phyloP scores from a whole-genome alignment of 2,329 filamentous ascomycete genomes.

The Gnomoniopsis sp. region DNA sequence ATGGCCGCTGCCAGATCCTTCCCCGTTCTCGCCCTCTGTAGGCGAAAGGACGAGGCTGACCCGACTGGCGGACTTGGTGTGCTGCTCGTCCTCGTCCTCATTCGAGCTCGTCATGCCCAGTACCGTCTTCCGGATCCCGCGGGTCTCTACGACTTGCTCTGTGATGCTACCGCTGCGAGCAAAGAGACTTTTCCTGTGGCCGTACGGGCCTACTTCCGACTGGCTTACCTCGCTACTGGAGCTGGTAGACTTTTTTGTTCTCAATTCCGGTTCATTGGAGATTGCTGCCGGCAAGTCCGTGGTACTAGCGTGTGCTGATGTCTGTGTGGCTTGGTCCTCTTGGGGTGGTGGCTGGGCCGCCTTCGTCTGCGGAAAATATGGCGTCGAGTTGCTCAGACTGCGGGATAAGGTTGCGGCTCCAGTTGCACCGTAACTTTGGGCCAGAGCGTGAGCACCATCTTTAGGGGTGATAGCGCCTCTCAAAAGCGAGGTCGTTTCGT shows the following conservation, averaged over 20 bases:
- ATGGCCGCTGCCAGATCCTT: conserved; percentile 6
- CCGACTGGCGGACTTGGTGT: conserved; percentile 11
- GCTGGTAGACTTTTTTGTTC: conserved; percentile 5
- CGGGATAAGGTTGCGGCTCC: conserved; percentile 16
- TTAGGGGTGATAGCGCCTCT: conserved; percentile 55
- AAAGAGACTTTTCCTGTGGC: conserved; percentile 24
- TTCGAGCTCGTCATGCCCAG: conserved; percentile 42
- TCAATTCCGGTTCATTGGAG: conserved; percentile 6
- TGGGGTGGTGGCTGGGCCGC: conserved; percentile 22
- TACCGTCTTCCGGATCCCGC: conserved; percentile 72
- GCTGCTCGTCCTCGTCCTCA: conserved; percentile 27
- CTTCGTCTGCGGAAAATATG: conserved; percentile 23
- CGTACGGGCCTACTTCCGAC: conserved; percentile 12
- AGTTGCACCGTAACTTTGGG: conserved; percentile 51
- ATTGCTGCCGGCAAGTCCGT: conserved; percentile 8
- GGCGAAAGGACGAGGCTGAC: conserved; percentile 1
- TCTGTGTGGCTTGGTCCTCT: conserved; percentile 24
- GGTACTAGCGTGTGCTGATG: conserved; percentile 9
- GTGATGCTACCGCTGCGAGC: conserved; percentile 75
- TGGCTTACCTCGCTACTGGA: conserved; percentile 18
- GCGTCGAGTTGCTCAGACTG: conserved; percentile 17
- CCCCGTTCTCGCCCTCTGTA: conserved; percentile 18
- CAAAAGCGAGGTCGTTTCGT: conserved; percentile 40
- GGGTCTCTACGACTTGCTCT: conserved; percentile 71
- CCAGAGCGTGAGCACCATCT: conserved; percentile 62